Conservation (phyloP, 108 stramenopile genomes). For the Parmales sp. region DNA sequence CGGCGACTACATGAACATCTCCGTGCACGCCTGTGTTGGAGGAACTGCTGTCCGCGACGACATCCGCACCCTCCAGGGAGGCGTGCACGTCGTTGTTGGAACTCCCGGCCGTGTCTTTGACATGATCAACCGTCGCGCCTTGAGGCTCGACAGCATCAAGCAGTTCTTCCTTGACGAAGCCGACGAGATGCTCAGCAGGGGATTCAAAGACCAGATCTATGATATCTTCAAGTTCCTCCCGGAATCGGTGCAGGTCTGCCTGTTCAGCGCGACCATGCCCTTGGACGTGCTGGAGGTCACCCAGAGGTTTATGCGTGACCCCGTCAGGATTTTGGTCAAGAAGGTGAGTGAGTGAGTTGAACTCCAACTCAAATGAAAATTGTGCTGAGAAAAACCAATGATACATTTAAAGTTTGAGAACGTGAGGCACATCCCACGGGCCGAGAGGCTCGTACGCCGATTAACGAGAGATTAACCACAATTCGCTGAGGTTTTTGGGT, state of each 20-base stretch:
- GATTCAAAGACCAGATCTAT: constrained; percentile 99
- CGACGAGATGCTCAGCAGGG: constrained; percentile 99
- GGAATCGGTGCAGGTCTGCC: constrained; percentile 92
- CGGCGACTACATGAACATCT: constrained; percentile 96
- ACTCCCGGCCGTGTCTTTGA: constrained; percentile 99
- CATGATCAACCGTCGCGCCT: constrained; percentile 97
- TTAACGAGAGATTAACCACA: too few relatives aligned
- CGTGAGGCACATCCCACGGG: too few relatives aligned
- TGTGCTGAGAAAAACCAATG: too few relatives aligned
- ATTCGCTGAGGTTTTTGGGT: too few relatives aligned
- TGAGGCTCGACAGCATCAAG: constrained; percentile 75
- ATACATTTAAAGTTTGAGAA: too few relatives aligned
- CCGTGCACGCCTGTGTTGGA: constrained; percentile 97
- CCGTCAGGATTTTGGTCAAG: constrained; percentile 98
- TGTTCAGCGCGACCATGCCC: constrained; percentile 99
- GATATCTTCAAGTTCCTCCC: constrained; percentile 99
- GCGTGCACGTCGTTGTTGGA: constrained; percentile 97
- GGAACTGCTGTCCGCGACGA: constrained; percentile 99
- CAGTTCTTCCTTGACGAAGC: constrained; percentile 99
- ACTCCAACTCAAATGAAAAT: too few relatives aligned
- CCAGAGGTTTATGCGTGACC: constrained; percentile 96
- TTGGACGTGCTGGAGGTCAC: constrained; percentile 98
- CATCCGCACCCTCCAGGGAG: constrained; percentile 92
- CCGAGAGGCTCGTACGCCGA: too few relatives aligned
- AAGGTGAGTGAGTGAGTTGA: too few relatives aligned